Evolutionary conservation across 2,329 filamentous ascomycete species (phyloP), one percentile per base, ranked within the genome.

Genomic region (Aureobasidium sp.): DNA sequence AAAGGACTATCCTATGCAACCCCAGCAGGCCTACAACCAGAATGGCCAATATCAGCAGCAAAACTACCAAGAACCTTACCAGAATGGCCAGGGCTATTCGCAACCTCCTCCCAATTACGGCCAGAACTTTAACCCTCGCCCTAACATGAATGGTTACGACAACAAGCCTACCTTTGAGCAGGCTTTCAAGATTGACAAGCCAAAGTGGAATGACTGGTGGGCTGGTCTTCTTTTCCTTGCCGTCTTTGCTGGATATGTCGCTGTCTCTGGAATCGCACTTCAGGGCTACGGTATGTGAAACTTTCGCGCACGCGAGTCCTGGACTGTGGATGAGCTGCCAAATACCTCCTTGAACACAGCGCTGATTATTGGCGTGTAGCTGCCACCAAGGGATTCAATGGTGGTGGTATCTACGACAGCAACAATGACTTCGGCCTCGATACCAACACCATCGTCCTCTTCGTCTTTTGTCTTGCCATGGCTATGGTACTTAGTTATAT

Each of bases 141-240:
- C 57, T n/a, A 47, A 63, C 47, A 69, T 68, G 39, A 68, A 70
- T 34, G 64, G 65, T 29, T 64, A 65, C 44, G 76, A 77, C 53
- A 76, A 78, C 65, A 81, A 82, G 71, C 74, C 77, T 50, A 77
- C 71, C 16, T 97, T 95, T 71, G 85, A 93, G 25, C 83, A 97
- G 70, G 84, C 86, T 1, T 97, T 97, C 79, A 87, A 87, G 74
- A 75, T 97, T 58, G 83, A 90, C 57, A 86, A 79, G 65, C 91
- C 91, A n/a, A 95, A 93, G 73, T 96, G 83, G 76, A 90, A 97
- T 69, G 93, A 97, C 72, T 71, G 89, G 30, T 97, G 92, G 93
- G 92, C 92, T 3, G 91, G 88, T 3, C 77, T 95, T 44, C 77
- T 97, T 70, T 83, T 95, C 67, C 79, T 94, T 41, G 74, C 83